Evolutionary conservation across 805 yeast genomes (phyloP), one percentile per base, ranked within the genome.

Genomic region (Cyberlindnera amylophila): DNA sequence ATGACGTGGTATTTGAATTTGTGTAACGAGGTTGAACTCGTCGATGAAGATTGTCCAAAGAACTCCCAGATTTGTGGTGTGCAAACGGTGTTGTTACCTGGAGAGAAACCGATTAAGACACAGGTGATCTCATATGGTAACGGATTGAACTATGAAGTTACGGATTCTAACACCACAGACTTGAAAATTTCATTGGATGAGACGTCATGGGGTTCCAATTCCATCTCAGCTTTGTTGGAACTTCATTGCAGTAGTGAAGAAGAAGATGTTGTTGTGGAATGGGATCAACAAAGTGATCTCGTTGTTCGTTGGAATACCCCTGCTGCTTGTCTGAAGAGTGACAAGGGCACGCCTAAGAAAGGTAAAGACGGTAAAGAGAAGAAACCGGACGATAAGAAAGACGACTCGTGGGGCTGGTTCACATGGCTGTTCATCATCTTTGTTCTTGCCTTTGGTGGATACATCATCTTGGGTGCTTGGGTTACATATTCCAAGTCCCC

Each of bases 21-120:
- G 8, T 87, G 95, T 65, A 79, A 77, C 35, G 62, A 64, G 10
- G 57, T 53, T 3, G 58, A 62, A 0, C 58, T 67, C 8, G 66
- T 70, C 9, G 51, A 43, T 3, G 46, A 53, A 6, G 70, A 70
- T 23, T 90, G 97, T 63, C 82, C 89, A 0, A 65, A 66, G 36
- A 80, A 82, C 48, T 77, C 90, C 1, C 86, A 85, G 50, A 60
- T 90, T 8, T 91, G 99, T 62, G 96, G 95, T 2, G 56, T 84
- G 14, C 80, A 84, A 18, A 55, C 67, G 10, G 71, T 86, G 4
- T 58, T 64, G 12, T 49, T 81, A 15, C 80, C 81, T n/a, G 74
- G 72, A 15, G 50, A 61, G 42, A 67, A 68, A 23, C 62, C 77
- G 3, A 46, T 77, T 3, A 63, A 75, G 19, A 68, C 89, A 0